Evolutionary conservation across 345 rosid genomes (phyloP), one percentile per base, ranked within the genome.

Genomic region (Pugionium cornutum): DNA sequence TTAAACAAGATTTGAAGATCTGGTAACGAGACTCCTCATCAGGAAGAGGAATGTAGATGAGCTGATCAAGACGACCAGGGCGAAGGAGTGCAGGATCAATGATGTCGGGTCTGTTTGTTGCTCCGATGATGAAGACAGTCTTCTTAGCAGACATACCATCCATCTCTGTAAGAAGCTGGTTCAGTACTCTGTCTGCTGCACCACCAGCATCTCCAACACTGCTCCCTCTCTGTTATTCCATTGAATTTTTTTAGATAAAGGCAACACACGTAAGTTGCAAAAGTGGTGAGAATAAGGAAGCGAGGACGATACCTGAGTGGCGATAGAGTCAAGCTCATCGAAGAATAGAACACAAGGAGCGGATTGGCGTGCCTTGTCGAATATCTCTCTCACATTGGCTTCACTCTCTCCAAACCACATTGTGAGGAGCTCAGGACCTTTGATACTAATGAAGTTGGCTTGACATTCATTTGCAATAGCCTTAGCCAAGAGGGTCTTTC

Each of bases 351-450:
- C 92, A 78, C 89, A 82, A 2, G 88, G 86, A 11, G 89, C 87
- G 59, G 92, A 86, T 29, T 79, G 84, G 3, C 86, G 79, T 2
- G 87, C 92, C 64, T 86, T 86, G 79, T 86, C 87, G 41, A 86
- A 86, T 45, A 86, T 83, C 76, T 86, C 88, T 44, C 92, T 72
- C 34, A 86, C 92, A 63, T 86, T 86, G 25, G 84, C 92, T 50
- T 86, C 92, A 70, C 92, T 86, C 77, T 86, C 92, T 49, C 92
- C 92, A 62, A 86, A 86, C 87, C 88, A 86, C 92, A 86, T 83
- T 9, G 87, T 86, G 10, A 86, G 80, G n/a, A 83, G 78, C 70
- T 86, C 89, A 27, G 88, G 88, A 25, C 91, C 91, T 65, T 86
- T 86, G 66, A 86, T 61, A 45, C 88, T 86, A 35, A 83, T 86